These are phyloP conservation scores for Phytophthora nicotianae DNA, from an alignment of 352 stramenopile genomes.

Conservation along the genomic window DNA sequence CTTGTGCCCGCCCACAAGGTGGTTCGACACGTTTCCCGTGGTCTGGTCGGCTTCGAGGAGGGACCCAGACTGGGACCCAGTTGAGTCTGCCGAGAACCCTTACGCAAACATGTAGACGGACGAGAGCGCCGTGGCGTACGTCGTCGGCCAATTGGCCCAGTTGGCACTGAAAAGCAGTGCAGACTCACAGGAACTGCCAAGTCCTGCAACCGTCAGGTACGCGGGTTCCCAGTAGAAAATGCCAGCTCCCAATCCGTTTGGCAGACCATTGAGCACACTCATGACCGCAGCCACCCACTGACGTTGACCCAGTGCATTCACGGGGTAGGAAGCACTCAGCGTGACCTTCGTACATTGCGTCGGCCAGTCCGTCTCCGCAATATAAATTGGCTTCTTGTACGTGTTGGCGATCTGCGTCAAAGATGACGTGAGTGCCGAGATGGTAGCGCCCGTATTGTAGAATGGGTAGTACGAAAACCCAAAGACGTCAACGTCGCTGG, in stretches of 20 bases:
- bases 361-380: slow-evolving; percentile 42
- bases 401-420: slow-evolving; percentile 32
- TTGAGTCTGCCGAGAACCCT: not conserved
- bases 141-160: slow-evolving; percentile 28
- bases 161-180: slow-evolving; percentile 41
- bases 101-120: slow-evolving; percentile 32
- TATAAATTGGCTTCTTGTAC: slow-evolving; percentile 38
- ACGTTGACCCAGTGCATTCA: slow-evolving; percentile 30
- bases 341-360: slow-evolving; percentile 31
- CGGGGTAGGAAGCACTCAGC: slow-evolving; percentile 31
- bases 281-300: slow-evolving; percentile 36
- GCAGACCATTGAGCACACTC: slow-evolving; percentile 25
- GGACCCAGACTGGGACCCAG: too few relatives aligned
- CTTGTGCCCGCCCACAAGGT: too few relatives aligned
- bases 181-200: slow-evolving; percentile 34
- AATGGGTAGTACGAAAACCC: slow-evolving; percentile 49
- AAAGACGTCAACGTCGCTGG: slow-evolving; percentile 37
- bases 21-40: too few relatives aligned
- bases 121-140: slow-evolving; percentile 30
- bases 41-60: too few relatives aligned
- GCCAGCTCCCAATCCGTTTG: slow-evolving; percentile 28
- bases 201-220: slow-evolving; percentile 14
- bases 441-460: slow-evolving; percentile 37
- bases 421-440: slow-evolving; percentile 35
- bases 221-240: slow-evolving; percentile 47